Base-by-base conservation (phyloP, 2,329 filamentous ascomycete species). In the Aureobasidium uvarum region DNA sequence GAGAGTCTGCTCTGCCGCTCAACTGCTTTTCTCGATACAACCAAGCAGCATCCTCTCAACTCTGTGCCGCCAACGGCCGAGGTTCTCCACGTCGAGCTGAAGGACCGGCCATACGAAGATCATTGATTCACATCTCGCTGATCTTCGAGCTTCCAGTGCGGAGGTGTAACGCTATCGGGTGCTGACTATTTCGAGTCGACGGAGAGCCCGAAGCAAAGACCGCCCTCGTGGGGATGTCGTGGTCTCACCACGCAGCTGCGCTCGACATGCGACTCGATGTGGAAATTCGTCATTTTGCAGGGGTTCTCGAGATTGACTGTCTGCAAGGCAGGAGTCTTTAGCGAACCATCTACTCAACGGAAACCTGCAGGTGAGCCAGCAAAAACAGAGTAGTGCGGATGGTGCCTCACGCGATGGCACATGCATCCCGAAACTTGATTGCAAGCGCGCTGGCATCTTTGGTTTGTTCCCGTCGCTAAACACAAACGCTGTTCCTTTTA, bases 251-350 rank as follows among this genome's bases (percentile, higher is more conserved):
- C 56, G 28, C 43, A 43, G 31, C 56, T 38, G 48, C 43, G 20
- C 33, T 48, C 33, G 43, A 62, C 58, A 41, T 41, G 45, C 58
- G 45, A 51, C 33, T 20, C 38, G 36, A 33, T 50, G 58, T 62
- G 58, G 58, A 62, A 20, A 39, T 51, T 62, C 58, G 58, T 62
- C 58, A 62, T 62, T 39, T 62, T 51, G 43, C 58, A 50, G 58
- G 48, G 43, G 33, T 25, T 62, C 43, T 62, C 33, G 16, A 62
- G 58, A 41, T 51, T 36, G 31, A n/a, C 39, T 38, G 43, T 45
- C 50, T 14, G 43, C 48, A 62, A n/a, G 33, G 28, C 45, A 60
- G 31, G 14, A 31, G n/a, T 20, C 58, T 41, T 62, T 62, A 62
- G 58, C 58, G 58, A 62, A 41, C 14, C 48, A 51, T 1, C 13